Evolutionary conservation across 352 stramenopile species (phyloP).

Genomic region (Phytopythium ostracodes): DNA sequence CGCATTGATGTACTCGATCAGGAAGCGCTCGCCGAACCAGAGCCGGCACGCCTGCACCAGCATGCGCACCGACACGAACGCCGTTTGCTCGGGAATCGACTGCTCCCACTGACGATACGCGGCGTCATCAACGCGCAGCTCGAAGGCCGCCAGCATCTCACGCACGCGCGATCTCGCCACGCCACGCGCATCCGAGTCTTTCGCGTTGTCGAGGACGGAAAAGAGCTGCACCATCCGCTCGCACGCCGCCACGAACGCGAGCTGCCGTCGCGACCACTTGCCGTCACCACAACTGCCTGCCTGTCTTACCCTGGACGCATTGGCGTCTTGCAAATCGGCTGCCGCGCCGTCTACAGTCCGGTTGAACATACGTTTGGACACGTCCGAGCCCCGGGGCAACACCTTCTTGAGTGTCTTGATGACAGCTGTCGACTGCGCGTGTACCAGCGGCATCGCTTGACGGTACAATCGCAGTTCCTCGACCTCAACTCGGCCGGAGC

Average conservation of each 20-base stretch:
- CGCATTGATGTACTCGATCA: constrained; percentile 32
- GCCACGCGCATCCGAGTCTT: not conserved
- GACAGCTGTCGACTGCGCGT: constrained; percentile 52
- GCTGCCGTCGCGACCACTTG: constrained; percentile 6
- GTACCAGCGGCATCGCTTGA: constrained; percentile 51
- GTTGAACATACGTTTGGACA: constrained; percentile 49
- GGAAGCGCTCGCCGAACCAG: constrained; percentile 46
- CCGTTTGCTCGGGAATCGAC: constrained; percentile 16
- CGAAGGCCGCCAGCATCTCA: constrained; percentile 6
- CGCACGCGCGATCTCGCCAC: not conserved
- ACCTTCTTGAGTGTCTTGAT: constrained; percentile 58
- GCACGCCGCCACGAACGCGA: constrained; percentile 45
- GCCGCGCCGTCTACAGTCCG: not conserved
- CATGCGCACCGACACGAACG: constrained; percentile 29
- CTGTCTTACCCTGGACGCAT: not conserved
- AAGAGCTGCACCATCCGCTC: constrained; percentile 45
- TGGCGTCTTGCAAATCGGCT: not conserved
- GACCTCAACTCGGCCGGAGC: not conserved
- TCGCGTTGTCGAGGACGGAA: not conserved
- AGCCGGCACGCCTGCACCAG: constrained; percentile 41
- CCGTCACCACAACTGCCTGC: not conserved
- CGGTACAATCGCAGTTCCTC: constrained; percentile 39
- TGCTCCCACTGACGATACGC: constrained; percentile 63
- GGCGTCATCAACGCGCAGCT: constrained; percentile 30
- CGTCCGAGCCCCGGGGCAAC: constrained; percentile 25